These are phyloP conservation scores for Vickermania spadyakhi DNA, from an alignment of 208 protist species.

Conservation along the genomic window DNA sequence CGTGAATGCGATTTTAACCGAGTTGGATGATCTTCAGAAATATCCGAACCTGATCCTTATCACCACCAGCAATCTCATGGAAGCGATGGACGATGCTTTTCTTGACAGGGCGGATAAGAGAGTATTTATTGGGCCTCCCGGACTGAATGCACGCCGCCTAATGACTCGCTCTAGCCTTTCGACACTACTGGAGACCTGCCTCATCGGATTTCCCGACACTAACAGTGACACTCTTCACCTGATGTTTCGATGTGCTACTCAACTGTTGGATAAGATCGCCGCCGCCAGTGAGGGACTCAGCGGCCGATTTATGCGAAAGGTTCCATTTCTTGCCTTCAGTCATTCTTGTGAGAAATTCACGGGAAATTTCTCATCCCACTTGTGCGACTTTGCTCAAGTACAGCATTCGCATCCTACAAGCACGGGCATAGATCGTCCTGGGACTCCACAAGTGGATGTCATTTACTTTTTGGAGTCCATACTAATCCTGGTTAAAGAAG, in stretches of 20 bases:
- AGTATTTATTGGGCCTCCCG: conserved; percentile 87
- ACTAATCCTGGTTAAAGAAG: no score
- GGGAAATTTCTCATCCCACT: no score
- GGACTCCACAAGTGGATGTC: no score
- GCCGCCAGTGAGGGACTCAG: conserved; percentile 61
- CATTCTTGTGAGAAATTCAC: no score
- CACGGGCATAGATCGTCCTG: no score
- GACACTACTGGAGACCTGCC: conserved; percentile 9
- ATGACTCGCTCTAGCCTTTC: conserved; percentile 69
- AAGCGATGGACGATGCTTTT: conserved; percentile 92
- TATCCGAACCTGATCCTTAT: conserved; percentile 90
- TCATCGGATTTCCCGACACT: not conserved
- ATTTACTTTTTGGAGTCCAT: no score
- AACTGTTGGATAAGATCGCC: conserved; percentile 21
- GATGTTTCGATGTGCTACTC: not conserved
- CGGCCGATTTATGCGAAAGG: conserved; percentile 85
- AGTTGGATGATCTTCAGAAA: conserved; percentile 90
- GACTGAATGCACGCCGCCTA: conserved; percentile 40
- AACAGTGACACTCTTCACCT: not conserved
- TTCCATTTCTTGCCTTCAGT: conserved; percentile 86
- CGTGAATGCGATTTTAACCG: conserved; percentile 95
- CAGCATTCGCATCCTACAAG: no score
- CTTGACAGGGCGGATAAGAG: conserved; percentile 95
- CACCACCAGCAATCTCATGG: conserved; percentile 94
- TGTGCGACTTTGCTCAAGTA: no score